Conservation (phyloP, 2,329 filamentous ascomycete genomes). For the Epichloe bromicola region DNA sequence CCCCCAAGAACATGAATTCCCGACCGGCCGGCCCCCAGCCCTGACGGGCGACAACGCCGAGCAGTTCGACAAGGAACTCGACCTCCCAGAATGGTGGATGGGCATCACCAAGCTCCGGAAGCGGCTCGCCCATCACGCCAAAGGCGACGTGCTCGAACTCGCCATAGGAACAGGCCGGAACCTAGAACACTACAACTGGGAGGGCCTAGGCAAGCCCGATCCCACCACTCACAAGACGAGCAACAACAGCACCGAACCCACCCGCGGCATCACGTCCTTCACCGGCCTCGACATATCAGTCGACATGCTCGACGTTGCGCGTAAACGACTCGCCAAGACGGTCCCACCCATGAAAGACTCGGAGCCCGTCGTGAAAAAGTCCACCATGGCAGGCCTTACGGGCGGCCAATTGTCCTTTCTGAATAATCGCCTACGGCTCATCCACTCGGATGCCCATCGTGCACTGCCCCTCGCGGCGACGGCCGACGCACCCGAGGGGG, state of each 20-base stretch:
- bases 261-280: conserved; percentile 34
- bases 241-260: background rate
- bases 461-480: conserved; percentile 26
- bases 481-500: background rate
- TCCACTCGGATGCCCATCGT: conserved; percentile 34
- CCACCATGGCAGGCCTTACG: conserved; percentile 20
- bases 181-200: conserved; percentile 46
- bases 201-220: conserved; percentile 17
- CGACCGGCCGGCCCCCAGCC: conserved; percentile 36
- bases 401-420: conserved; percentile 27
- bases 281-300: conserved; percentile 49
- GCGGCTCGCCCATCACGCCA: conserved; percentile 32
- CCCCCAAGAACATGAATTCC: conserved; percentile 22
- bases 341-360: conserved; percentile 26
- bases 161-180: conserved; percentile 52
- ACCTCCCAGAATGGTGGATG: conserved; percentile 43
- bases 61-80: conserved; percentile 45
- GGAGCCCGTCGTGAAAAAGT: conserved; percentile 19
- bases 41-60: conserved; percentile 34
- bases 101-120: conserved; percentile 40
- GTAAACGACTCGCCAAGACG: conserved; percentile 34
- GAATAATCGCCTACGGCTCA: conserved; percentile 30
- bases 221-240: background rate
- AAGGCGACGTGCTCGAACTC: conserved; percentile 48
- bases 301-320: conserved; percentile 46